Percentiles rank a stretch among this genome's conserved stretches.
These are phyloP conservation scores for Cadophora malorum DNA, from an alignment of 2,329 filamentous ascomycete species.

Conservation along the genomic window DNA sequence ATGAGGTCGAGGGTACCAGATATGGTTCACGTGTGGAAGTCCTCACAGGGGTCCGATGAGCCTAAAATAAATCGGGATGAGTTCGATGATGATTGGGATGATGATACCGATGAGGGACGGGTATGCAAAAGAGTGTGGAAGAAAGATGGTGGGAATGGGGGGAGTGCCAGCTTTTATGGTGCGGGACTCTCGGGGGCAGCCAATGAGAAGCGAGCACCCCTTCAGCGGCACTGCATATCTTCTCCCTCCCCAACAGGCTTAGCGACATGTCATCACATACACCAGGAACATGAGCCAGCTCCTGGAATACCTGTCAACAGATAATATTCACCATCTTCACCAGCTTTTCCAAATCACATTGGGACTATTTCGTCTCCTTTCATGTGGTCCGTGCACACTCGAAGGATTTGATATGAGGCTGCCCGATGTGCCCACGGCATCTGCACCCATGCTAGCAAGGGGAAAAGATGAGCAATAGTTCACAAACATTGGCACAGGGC, in stretches of 20 bases:
- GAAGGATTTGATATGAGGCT: background rate
- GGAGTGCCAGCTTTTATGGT: conserved; percentile 41
- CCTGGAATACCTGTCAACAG: background rate
- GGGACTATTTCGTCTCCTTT: background rate
- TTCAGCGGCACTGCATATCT: conserved; percentile 27
- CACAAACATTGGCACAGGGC: background rate
- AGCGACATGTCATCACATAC: conserved; percentile 33
- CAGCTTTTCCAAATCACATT: background rate
- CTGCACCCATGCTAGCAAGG: background rate
- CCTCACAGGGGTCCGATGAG: conserved; percentile 33
- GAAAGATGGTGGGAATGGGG: conserved; percentile 41
- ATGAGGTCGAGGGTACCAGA: conserved; percentile 44
- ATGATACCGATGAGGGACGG: conserved; percentile 28
- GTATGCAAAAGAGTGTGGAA: conserved; percentile 39
- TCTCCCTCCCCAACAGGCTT: conserved; percentile 28
- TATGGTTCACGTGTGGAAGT: conserved; percentile 40
- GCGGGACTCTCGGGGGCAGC: conserved; percentile 26
- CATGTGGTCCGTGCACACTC: conserved; percentile 3
- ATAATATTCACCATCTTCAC: background rate
- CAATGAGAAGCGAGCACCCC: conserved; percentile 31
- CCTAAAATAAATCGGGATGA: conserved; percentile 37
- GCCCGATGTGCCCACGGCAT: background rate
- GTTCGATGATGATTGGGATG: conserved; percentile 35
- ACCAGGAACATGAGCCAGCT: background rate
- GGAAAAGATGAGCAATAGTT: background rate